phyloP scores from a whole-genome alignment of 2,329 filamentous ascomycete genomes.

The Penicillium sp. region DNA sequence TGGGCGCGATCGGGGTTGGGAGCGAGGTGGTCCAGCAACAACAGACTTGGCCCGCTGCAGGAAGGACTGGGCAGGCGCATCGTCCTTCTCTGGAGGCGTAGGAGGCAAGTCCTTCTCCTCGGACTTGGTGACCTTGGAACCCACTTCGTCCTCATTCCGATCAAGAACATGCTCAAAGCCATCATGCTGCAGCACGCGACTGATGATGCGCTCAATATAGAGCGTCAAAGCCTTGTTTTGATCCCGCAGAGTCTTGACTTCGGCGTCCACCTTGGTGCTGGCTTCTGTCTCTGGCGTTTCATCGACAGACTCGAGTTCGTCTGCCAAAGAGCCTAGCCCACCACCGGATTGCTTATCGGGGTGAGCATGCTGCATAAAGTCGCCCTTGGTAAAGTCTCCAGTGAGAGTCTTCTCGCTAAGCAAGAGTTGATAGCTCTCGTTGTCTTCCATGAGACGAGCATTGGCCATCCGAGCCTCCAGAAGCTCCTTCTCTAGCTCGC shows the following conservation, averaged over 20 bases:
- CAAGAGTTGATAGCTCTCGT: slow-evolving; percentile 95
- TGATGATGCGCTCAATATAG: slow-evolving; percentile 99
- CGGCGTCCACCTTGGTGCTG: slow-evolving; percentile 70
- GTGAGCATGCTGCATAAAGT: slow-evolving; percentile 66
- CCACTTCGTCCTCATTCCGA: slow-evolving; percentile 62
- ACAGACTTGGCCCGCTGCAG: slow-evolving; percentile 64
- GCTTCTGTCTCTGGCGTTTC: slow-evolving; percentile 63
- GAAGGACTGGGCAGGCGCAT: slow-evolving; percentile 49
- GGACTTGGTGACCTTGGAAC: slow-evolving; percentile 29
- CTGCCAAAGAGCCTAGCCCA: slow-evolving; percentile 67
- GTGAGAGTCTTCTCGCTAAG: slow-evolving; percentile 94
- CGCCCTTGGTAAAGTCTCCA: slow-evolving; percentile 82
- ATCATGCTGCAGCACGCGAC: slow-evolving; percentile 87
- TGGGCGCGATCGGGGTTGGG: slow-evolving; percentile 49
- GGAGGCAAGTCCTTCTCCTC: slow-evolving; percentile 81
- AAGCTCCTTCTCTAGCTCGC: slow-evolving; percentile 86
- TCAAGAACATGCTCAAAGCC: slow-evolving; percentile 94
- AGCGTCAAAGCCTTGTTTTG: slow-evolving; percentile 96
- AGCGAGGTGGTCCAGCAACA: slow-evolving; percentile 46
- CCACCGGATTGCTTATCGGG: slow-evolving; percentile 46
- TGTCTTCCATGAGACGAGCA: slow-evolving; percentile 95
- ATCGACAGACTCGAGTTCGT: slow-evolving; percentile 76
- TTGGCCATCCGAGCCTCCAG: slow-evolving; percentile 95
- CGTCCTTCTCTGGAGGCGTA: slow-evolving; percentile 62
- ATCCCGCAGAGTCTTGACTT: slow-evolving; percentile 79